These are phyloP conservation scores for Stellera chamaejasme DNA, from an alignment of 345 rosid genomes.

Conservation along the genomic window DNA sequence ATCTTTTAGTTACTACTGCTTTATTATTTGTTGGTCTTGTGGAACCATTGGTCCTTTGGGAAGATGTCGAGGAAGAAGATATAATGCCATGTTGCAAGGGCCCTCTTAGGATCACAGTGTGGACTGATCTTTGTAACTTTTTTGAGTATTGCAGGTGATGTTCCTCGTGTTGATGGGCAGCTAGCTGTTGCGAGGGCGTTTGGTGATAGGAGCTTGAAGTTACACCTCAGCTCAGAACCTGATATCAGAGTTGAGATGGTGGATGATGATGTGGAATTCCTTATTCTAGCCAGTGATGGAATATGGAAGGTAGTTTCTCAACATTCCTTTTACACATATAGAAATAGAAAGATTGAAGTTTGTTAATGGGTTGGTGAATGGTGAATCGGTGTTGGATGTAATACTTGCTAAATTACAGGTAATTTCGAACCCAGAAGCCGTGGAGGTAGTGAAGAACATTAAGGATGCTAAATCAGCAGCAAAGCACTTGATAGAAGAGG, in stretches of 20 bases:
- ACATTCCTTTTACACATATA: too few relatives aligned
- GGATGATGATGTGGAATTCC: slow-evolving; percentile 37
- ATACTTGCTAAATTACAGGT: slow-evolving; percentile 31
- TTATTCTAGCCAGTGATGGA: slow-evolving; percentile 87
- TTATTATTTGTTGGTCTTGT: too few relatives aligned
- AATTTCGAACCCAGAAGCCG: slow-evolving; percentile 73
- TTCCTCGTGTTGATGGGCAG: slow-evolving; percentile 88
- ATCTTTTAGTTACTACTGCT: too few relatives aligned
- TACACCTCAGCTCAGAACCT: slow-evolving; percentile 87
- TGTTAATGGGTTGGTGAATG: too few relatives aligned
- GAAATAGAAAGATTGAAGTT: too few relatives aligned
- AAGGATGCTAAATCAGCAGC: slow-evolving; percentile 76
- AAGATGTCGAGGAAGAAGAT: too few relatives aligned
- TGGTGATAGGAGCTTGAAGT: slow-evolving; percentile 76
- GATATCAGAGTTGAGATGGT: slow-evolving; percentile 34
- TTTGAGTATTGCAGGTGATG: slow-evolving; percentile 52
- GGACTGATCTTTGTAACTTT: neutral
- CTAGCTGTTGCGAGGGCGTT: slow-evolving; percentile 91
- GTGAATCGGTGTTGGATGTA: too few relatives aligned
- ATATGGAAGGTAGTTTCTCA: slow-evolving; percentile 63
- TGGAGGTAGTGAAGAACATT: slow-evolving; percentile 39
- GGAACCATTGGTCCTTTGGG: too few relatives aligned
- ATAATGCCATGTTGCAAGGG: too few relatives aligned
- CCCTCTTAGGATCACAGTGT: too few relatives aligned
- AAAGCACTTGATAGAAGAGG: slow-evolving; percentile 55